Base-by-base conservation (phyloP, 1,284 basidiomycete genomes). In the Cryptococcus depauperatus region DNA sequence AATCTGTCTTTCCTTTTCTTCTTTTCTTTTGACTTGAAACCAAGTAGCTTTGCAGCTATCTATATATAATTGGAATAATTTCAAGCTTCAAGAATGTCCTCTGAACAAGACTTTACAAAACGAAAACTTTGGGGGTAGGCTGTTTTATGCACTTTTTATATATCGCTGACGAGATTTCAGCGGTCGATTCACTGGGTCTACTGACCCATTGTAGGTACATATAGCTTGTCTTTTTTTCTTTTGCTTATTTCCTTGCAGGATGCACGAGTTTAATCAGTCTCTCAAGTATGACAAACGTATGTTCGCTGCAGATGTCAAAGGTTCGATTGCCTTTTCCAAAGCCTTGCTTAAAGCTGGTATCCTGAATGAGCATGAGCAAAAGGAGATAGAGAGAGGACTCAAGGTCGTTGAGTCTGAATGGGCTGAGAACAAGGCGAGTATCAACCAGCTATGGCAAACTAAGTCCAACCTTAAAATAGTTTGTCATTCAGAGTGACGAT, bases 261-360 rank as follows among this genome's bases (percentile, higher is more conserved):
- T 93, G 89, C 87, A 90, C 69, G 83, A 81, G 39, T 95, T 91
- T 75, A 95, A 93, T 67, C 87, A 93, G 69, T 96, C 91, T 26
- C 76, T 98, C 59, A 83, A 80, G 58, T 98, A 96, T 70, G 93
- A 97, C 72, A 80, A 85, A 69, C 80, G 88, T 44, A 95, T 97
- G 90, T 81, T 89, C 68, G 78, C 81, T 3, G 89, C 83, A 37
- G 93, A 98, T 62, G 88, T 97, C 60, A 79, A 77, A 46, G 93
- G 93, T 10, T 97, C 92, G 9, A 92, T 95, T 62, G 92, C 93
- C 16, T 97, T 97, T 66, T 84, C 93, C 23, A 89, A 87, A 65
- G 84, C 87, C 1, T 76, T 97, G 43, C 74, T 80, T 29, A 79
- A 80, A 43, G 82, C 83, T 33, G 83, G 82, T 10, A 90, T 97